Evolutionary conservation across 2,329 filamentous ascomycete genomes (phyloP).

Genomic region (Aureobasidium namibiae): DNA sequence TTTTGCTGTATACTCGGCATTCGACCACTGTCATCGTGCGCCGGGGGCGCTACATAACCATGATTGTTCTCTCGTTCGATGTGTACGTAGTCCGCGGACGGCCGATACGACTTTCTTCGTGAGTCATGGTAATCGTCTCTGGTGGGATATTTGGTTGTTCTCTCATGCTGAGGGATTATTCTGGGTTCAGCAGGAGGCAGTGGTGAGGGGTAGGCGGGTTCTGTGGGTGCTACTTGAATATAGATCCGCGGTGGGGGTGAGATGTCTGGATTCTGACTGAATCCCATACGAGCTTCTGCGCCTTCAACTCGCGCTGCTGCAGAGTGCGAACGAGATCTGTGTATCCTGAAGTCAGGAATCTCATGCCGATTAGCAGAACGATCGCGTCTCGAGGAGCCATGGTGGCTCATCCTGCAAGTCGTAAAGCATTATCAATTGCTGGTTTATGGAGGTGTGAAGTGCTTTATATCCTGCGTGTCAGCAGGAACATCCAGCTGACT

Average conservation of each 20-base stretch:
- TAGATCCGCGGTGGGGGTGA: not conserved
- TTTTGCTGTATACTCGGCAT: not conserved
- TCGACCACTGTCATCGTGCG: not conserved
- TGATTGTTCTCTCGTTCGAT: not conserved
- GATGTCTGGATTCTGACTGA: not conserved
- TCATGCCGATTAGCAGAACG: not conserved
- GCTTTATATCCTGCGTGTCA: not conserved
- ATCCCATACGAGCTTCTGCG: not conserved
- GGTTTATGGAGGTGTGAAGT: not conserved
- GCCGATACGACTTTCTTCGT: not conserved
- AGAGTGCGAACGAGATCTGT: not conserved
- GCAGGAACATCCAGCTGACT: not conserved
- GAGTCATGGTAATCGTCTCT: not conserved
- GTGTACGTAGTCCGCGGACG: not conserved
- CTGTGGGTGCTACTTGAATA: not conserved
- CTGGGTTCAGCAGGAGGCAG: not conserved
- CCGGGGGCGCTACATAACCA: not conserved
- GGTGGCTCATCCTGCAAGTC: not conserved
- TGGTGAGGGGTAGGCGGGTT: not conserved
- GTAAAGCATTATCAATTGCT: not conserved
- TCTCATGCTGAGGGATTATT: not conserved
- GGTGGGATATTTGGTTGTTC: not conserved
- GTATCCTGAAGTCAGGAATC: not conserved
- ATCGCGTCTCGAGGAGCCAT: not conserved
- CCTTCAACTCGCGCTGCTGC: not conserved